Base-by-base conservation (phyloP, 2,329 filamentous ascomycete genomes). In the Chalaropsis thielavioides region DNA sequence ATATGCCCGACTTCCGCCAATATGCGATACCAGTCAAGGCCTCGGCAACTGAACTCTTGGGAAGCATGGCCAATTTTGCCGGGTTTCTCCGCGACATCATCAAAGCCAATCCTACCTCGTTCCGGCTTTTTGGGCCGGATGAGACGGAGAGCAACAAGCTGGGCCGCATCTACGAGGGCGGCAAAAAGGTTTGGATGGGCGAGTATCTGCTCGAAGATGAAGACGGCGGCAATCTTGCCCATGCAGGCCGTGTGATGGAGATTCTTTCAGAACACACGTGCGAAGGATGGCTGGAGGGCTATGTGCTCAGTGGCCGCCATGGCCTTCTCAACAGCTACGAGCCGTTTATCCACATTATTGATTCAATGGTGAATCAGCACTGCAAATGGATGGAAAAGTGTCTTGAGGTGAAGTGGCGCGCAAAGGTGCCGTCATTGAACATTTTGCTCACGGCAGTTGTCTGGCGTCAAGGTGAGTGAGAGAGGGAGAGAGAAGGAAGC, bases 371-470 rank as follows among this genome's bases (percentile, higher is more conserved):
- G 67, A 90, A 90, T 73, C 88, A 90, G 76, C 88, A 92, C 75
- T 90, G 87, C 78, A 92, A 92, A 74, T 91, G 88, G 88, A 81
- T 91, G 62, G 88, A 92, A 73, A 92, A 91, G 76, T 88, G 84
- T 69, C 77, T 85, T n/a, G 88, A 91, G 71, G 85, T 91, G 22
- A 83, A 88, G 70, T 92, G 88, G 88, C 83, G 88, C 62, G 82
- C 79, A 70, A 86, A 86, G 73, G 77, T 91, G 11, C 81, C 87
- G 8, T 90, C 87, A 0, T 82, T 92, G 70, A 92, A 92, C 76
- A 90, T 91, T 69, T 80, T 92, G 15, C 79, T 91, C 64, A 91
- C 88, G 0, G 84, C 86, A 1, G 88, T 89, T 7, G 87, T 91
- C 66, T 91, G 88, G 88, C 79, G 88, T 70, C 88, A 91, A 76